Conservation (phyloP, 2,329 filamentous ascomycete genomes). For the Penicillium sp. region DNA sequence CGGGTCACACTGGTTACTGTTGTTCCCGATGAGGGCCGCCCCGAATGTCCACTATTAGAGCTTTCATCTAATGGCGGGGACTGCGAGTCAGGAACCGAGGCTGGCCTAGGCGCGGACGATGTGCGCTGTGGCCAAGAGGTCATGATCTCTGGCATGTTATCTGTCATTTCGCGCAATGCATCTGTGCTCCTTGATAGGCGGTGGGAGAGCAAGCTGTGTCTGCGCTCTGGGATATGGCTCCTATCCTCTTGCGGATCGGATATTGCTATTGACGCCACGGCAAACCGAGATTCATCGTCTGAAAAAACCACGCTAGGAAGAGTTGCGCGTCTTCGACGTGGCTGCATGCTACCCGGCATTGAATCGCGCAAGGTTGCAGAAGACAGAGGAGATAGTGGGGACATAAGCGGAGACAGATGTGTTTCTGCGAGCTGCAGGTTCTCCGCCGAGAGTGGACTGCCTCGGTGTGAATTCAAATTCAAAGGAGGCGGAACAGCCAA, state of each 20-base stretch:
- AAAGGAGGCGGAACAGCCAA: constrained; percentile 27
- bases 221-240: constrained; percentile 16
- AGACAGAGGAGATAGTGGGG: constrained; percentile 7
- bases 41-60: constrained; percentile 31
- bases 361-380: constrained; percentile 24
- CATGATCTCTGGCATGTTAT: constrained; percentile 40
- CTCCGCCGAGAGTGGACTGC: constrained; percentile 25
- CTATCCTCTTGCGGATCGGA: constrained; percentile 28
- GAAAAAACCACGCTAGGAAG: constrained; percentile 47
- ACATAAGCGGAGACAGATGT: constrained; percentile 19
- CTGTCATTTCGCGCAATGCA: constrained; percentile 39
- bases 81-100: constrained; percentile 37
- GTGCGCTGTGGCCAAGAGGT: constrained; percentile 45
- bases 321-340: constrained; percentile 43
- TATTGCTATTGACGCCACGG: constrained; percentile 26
- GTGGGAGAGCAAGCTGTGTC: constrained; percentile 26
- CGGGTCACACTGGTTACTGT: constrained; percentile 31
- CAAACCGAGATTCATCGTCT: constrained; percentile 39
- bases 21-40: constrained; percentile 30
- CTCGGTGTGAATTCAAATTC: constrained; percentile 26
- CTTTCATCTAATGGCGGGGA: constrained; percentile 27
- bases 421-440: constrained; percentile 18
- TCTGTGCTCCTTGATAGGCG: constrained; percentile 49
- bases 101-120: constrained; percentile 44
- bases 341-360: constrained; percentile 21